Conservation (phyloP, 1,284 basidiomycete genomes). For the Cryptococcus sp. region DNA sequence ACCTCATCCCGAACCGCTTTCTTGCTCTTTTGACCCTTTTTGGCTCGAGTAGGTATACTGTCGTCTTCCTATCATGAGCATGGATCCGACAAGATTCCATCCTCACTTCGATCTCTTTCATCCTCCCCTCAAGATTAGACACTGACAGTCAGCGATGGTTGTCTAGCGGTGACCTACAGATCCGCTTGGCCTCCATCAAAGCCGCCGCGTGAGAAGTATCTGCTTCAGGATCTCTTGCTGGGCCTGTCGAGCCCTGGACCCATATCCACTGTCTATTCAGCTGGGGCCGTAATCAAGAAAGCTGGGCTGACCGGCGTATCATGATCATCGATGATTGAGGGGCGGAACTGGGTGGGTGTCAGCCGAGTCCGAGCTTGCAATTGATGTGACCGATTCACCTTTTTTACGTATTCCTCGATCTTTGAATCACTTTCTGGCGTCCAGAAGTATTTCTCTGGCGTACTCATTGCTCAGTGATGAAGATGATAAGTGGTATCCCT, state of each 20-base stretch:
- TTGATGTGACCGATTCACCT: slow-evolving; percentile 10
- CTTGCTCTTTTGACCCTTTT: slow-evolving; percentile 31
- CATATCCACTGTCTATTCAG: slow-evolving; percentile 24
- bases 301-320: slow-evolving; percentile 13
- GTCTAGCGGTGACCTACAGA: slow-evolving; percentile 9
- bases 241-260: slow-evolving; percentile 6
- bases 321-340: slow-evolving; percentile 16
- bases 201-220: slow-evolving; percentile 6
- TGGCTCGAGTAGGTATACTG: slow-evolving; percentile 24
- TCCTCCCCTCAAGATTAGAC: slow-evolving; percentile 8
- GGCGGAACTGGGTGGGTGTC: slow-evolving; percentile 18
- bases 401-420: slow-evolving; percentile 26
- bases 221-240: slow-evolving; percentile 14
- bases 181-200: slow-evolving; percentile 8
- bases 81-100: not conserved
- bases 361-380: not conserved
- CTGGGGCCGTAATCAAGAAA: not conserved
- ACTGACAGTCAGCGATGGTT: slow-evolving; percentile 14
- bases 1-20: slow-evolving; percentile 28
- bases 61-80: slow-evolving; percentile 14
- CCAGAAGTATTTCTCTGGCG: slow-evolving; percentile 18
- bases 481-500: not conserved
- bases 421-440: slow-evolving; percentile 3
- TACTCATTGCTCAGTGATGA: not conserved
- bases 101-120: slow-evolving; percentile 21